Conservation (phyloP, 2,329 filamentous ascomycete species). For the Massarina eburnea region DNA sequence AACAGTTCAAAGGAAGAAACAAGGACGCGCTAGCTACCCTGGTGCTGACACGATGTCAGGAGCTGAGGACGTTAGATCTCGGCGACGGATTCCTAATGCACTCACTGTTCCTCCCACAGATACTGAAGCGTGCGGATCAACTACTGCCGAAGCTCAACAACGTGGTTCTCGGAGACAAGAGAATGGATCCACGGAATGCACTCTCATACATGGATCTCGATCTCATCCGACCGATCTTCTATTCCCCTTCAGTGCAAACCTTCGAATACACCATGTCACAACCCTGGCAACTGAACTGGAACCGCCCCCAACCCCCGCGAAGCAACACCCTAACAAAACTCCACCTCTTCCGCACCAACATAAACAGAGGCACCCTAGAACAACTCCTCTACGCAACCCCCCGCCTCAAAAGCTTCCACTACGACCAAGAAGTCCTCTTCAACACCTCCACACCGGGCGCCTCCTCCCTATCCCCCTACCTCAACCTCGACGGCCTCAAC, state of each 20-base stretch:
- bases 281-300: constrained; percentile 26
- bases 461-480: constrained; percentile 15
- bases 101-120: constrained; percentile 27
- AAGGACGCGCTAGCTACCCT: constrained; percentile 25
- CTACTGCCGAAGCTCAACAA: constrained; percentile 21
- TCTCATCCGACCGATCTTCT: constrained; percentile 27
- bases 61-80: constrained; percentile 20
- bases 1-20: constrained; percentile 19
- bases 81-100: constrained; percentile 27
- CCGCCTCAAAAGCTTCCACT: constrained; percentile 19
- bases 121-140: constrained; percentile 21
- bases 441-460: constrained; percentile 10
- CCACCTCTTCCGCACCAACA: constrained; percentile 25
- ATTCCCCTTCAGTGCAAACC: constrained; percentile 16
- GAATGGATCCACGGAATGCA: constrained; percentile 8
- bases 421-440: constrained; percentile 25
- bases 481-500: constrained; percentile 24
- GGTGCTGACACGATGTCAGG: constrained; percentile 20
- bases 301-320: constrained; percentile 12
- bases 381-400: constrained; percentile 21
- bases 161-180: constrained; percentile 21
- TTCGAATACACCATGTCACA: constrained; percentile 27
- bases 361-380: constrained; percentile 19
- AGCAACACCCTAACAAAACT: constrained; percentile 19
- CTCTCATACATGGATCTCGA: constrained; percentile 27